Conservation (phyloP, 306 rosid genomes). For the Notholithocarpus densiflorus region DNA sequence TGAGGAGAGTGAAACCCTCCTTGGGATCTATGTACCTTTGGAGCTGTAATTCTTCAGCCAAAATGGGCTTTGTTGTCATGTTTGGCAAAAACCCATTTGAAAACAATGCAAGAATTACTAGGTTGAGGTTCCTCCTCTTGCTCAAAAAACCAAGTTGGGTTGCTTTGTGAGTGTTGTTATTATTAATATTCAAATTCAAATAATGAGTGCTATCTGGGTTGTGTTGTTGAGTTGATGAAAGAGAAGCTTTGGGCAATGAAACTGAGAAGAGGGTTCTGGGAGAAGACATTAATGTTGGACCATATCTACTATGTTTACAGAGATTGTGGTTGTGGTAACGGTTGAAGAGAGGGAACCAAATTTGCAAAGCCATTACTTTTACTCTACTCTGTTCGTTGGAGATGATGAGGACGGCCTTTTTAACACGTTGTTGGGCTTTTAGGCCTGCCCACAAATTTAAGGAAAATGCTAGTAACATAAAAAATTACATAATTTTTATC, state of each 20-base stretch:
- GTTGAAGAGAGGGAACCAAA: slow-evolving; percentile 16
- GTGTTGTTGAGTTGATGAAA: background rate
- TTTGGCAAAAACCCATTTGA: slow-evolving; percentile 37
- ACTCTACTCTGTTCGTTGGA: background rate
- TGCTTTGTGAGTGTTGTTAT: slow-evolving; percentile 7
- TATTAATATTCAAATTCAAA: background rate
- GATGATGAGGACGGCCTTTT: background rate
- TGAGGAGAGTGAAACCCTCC: slow-evolving; percentile 91
- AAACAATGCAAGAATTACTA: slow-evolving; percentile 36
- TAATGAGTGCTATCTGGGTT: background rate
- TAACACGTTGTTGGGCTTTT: too few species aligned
- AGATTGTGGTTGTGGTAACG: slow-evolving; percentile 15
- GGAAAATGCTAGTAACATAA: too few species aligned
- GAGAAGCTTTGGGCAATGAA: slow-evolving; percentile 18
- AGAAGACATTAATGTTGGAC: slow-evolving; percentile 10
- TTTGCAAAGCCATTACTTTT: slow-evolving; percentile 25
- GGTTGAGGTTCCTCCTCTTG: slow-evolving; percentile 54
- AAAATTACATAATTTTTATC: too few species aligned
- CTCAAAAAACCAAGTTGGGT: slow-evolving; percentile 11
- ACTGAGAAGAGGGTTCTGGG: slow-evolving; percentile 25
- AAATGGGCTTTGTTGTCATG: slow-evolving; percentile 21
- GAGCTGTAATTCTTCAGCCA: slow-evolving; percentile 63
- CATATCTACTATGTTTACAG: slow-evolving; percentile 9
- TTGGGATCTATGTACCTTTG: slow-evolving; percentile 67
- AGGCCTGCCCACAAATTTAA: too few species aligned